Evolutionary conservation across 768 basidiomycete genomes (phyloP).

Genomic region (Cubamyces lactineus): DNA sequence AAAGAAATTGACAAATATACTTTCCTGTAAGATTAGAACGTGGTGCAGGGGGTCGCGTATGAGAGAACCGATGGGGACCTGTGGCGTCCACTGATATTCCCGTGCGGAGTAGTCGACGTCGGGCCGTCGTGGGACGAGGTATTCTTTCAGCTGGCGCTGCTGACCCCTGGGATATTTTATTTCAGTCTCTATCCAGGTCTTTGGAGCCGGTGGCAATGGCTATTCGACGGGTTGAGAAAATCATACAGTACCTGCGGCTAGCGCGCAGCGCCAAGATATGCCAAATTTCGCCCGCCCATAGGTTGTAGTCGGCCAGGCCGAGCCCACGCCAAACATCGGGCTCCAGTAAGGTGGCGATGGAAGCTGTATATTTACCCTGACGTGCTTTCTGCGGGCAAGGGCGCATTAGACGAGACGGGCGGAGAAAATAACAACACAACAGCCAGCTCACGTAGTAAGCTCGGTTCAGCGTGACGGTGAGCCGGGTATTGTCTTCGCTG

Average conservation of each 20-base stretch:
- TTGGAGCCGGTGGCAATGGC: neutral
- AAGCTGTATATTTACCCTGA: slow-evolving; percentile 66
- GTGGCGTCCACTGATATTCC: slow-evolving; percentile 56
- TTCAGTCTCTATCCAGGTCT: neutral
- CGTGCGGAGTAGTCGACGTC: slow-evolving; percentile 55
- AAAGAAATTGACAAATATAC: slow-evolving; percentile 14
- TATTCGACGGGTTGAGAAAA: neutral
- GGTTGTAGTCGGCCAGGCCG: slow-evolving; percentile 61
- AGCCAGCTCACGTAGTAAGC: slow-evolving; percentile 60
- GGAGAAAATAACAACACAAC: neutral
- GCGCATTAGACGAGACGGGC: neutral
- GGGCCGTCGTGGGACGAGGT: slow-evolving; percentile 63
- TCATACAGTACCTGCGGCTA: slow-evolving; percentile 59
- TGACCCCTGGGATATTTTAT: slow-evolving; percentile 54
- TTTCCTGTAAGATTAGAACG: slow-evolving; percentile 44
- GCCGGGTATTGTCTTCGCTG: slow-evolving; percentile 60
- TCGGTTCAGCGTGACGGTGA: slow-evolving; percentile 64
- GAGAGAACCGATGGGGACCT: slow-evolving; percentile 37
- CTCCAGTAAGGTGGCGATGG: slow-evolving; percentile 64
- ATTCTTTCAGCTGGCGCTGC: slow-evolving; percentile 63
- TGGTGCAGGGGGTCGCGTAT: slow-evolving; percentile 48
- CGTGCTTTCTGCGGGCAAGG: slow-evolving; percentile 56
- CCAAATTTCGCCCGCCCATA: slow-evolving; percentile 82
- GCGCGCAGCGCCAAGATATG: slow-evolving; percentile 70
- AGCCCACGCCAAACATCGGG: slow-evolving; percentile 73